phyloP scores from a whole-genome alignment of 2,329 filamentous ascomycete species.

The Cercospora sp. region DNA sequence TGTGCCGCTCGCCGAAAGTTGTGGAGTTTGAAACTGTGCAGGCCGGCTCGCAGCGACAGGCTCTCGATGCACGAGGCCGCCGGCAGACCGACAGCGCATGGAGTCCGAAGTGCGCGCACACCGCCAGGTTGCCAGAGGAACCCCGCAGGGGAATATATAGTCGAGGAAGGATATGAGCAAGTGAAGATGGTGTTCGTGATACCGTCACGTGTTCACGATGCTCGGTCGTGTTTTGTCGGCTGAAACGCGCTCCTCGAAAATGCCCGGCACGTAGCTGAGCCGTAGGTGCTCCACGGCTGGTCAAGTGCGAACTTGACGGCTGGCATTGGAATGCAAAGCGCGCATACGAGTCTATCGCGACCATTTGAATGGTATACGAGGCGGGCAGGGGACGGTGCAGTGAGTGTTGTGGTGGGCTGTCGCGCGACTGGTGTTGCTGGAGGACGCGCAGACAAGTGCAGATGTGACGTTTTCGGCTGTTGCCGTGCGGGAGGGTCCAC shows the following conservation, averaged over 20 bases:
- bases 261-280: neutral
- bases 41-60: conserved; percentile 12
- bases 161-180: neutral
- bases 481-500: neutral
- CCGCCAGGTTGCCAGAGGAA: conserved; percentile 6
- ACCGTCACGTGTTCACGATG: too few relatives aligned
- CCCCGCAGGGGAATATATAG: neutral
- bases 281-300: neutral
- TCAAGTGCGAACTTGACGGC: neutral
- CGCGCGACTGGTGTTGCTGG: neutral
- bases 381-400: neutral
- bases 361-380: neutral
- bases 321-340: neutral
- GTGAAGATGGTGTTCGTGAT: neutral
- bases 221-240: neutral
- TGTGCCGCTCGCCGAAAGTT: conserved; percentile 15
- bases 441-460: neutral
- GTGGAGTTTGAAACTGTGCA: conserved; percentile 16
- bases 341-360: neutral
- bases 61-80: conserved; percentile 8
- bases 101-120: conserved; percentile 2
- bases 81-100: conserved; percentile 13
- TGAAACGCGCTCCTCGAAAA: neutral
- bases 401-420: neutral
- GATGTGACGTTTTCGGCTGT: neutral